These are phyloP conservation scores for Aspergillus sp. DNA, from an alignment of 2,329 filamentous ascomycete species.

Conservation along the genomic window DNA sequence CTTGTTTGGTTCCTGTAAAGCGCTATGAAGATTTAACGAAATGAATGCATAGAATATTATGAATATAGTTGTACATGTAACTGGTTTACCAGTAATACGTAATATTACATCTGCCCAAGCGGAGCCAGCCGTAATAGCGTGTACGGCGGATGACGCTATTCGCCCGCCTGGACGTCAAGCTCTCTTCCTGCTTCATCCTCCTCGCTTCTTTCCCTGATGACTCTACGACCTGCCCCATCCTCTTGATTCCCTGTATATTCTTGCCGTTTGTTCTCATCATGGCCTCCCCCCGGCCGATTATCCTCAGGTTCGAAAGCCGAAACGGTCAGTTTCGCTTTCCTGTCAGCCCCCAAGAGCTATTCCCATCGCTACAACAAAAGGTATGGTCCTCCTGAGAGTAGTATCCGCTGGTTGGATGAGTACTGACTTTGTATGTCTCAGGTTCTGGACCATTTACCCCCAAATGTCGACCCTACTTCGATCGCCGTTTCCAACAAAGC, in stretches of 20 bases:
- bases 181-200: background rate
- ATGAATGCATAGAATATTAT: too few relatives aligned
- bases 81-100: conserved; percentile 2
- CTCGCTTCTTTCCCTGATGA: conserved; percentile 3
- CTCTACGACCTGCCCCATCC: background rate
- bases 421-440: conserved; percentile 17
- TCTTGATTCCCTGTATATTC: background rate
- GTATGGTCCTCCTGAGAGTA: conserved; percentile 15
- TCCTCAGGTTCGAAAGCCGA: conserved; percentile 78
- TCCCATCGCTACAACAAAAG: conserved; percentile 47
- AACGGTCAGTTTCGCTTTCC: conserved; percentile 86
- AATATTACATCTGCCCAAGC: background rate
- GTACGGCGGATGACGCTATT: conserved; percentile 12
- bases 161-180: background rate
- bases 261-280: conserved; percentile 14
- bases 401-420: background rate
- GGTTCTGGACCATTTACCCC: conserved; percentile 52
- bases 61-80: conserved; percentile 1
- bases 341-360: conserved; percentile 64
- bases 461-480: conserved; percentile 45
- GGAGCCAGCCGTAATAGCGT: conserved; percentile 1
- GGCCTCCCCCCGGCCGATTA: conserved; percentile 48
- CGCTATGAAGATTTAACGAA: background rate
- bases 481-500: conserved; percentile 53
- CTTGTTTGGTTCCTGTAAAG: conserved; percentile 4